Conservation (phyloP, 352 stramenopile genomes). For the Aphanomyces stellatus region DNA sequence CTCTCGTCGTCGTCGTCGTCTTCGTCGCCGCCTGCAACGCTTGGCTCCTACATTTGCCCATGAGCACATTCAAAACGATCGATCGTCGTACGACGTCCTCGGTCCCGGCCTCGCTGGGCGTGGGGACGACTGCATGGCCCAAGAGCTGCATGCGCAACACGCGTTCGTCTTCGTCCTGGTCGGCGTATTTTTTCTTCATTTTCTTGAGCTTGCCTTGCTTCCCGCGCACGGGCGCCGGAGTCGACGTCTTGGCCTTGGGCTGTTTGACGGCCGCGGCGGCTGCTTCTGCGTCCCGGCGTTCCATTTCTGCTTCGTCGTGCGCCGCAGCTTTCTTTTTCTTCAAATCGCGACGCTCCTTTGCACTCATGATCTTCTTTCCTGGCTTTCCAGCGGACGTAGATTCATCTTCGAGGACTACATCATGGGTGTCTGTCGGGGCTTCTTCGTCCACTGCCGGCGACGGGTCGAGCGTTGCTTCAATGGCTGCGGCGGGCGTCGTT, state of each 20-base stretch:
- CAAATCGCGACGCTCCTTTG: slow-evolving; percentile 68
- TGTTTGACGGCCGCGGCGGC: slow-evolving; percentile 15
- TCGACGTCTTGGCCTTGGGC: neutral
- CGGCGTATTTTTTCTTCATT: slow-evolving; percentile 92
- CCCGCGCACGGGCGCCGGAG: slow-evolving; percentile 59
- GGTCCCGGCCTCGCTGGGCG: no score
- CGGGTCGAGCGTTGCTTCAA: no score
- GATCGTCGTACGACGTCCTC: neutral
- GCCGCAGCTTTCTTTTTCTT: slow-evolving; percentile 42
- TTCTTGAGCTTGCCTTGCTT: slow-evolving; percentile 94
- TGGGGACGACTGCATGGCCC: slow-evolving; percentile 30
- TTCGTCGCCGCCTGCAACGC: slow-evolving; percentile 20
- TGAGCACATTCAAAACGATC: neutral
- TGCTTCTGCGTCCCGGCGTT: slow-evolving; percentile 12
- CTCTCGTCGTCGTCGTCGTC: slow-evolving; percentile 3
- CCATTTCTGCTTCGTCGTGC: neutral
- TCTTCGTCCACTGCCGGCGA: no score
- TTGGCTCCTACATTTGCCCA: neutral
- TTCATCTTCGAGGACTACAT: slow-evolving; percentile 14
- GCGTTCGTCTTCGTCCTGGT: slow-evolving; percentile 95
- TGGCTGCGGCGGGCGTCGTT: no score
- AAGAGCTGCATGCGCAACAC: slow-evolving; percentile 89
- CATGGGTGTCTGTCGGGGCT: no score
- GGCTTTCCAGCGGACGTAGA: slow-evolving; percentile 5
- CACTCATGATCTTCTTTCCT: slow-evolving; percentile 50